Percentiles rank a stretch among this genome's conserved stretches.
These are phyloP conservation scores for Aschersonia sp. DNA, from an alignment of 2,329 filamentous ascomycete species.

Conservation along the genomic window DNA sequence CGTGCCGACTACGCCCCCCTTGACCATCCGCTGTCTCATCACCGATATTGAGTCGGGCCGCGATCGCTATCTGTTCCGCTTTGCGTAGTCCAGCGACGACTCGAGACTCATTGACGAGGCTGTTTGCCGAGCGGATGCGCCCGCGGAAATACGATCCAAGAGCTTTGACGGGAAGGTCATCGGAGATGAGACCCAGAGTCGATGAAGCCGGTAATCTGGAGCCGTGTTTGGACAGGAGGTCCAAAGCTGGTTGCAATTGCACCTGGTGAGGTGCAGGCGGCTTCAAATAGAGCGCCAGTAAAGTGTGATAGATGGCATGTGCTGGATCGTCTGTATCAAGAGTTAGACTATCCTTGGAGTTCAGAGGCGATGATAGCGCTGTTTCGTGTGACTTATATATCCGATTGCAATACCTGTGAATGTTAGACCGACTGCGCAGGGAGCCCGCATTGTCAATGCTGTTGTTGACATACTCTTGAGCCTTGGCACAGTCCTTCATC, in stretches of 20 bases:
- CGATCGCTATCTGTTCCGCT: slow-evolving; percentile 64
- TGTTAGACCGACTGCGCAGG: slow-evolving; percentile 7
- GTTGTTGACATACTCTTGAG: slow-evolving; percentile 60
- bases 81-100: slow-evolving; percentile 66
- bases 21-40: slow-evolving; percentile 40
- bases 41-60: slow-evolving; percentile 61
- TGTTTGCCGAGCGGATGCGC: slow-evolving; percentile 76
- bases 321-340: slow-evolving; percentile 33
- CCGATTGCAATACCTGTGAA: slow-evolving; percentile 68
- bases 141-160: slow-evolving; percentile 86
- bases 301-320: slow-evolving; percentile 79
- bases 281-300: slow-evolving; percentile 78
- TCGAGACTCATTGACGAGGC: slow-evolving; percentile 63
- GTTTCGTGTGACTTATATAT: slow-evolving; percentile 51
- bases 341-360: slow-evolving; percentile 16
- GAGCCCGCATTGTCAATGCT: neutral
- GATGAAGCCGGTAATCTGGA: slow-evolving; percentile 79
- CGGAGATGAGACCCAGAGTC: slow-evolving; percentile 74
- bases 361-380: slow-evolving; percentile 17
- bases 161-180: slow-evolving; percentile 60
- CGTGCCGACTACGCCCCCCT: slow-evolving; percentile 44
- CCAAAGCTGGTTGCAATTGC: slow-evolving; percentile 66
- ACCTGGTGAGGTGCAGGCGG: slow-evolving; percentile 60
- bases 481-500: slow-evolving; percentile 72
- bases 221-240: slow-evolving; percentile 82